phyloP scores from a whole-genome alignment of 2,329 filamentous ascomycete genomes.

The Bipolaris bicolor region DNA sequence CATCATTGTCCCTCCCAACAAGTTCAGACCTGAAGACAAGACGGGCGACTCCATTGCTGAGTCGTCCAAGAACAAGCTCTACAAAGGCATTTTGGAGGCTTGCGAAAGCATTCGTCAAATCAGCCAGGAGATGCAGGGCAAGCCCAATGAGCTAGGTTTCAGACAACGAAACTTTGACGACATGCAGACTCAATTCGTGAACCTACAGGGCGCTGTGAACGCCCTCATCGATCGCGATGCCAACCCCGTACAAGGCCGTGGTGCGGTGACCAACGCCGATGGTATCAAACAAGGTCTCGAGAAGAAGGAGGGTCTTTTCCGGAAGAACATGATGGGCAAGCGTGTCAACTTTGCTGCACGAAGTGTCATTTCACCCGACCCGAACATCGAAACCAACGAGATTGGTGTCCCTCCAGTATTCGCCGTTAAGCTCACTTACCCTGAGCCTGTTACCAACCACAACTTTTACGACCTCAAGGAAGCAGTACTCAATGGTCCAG shows the following conservation, averaged over 20 bases:
- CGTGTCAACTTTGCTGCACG: constrained; percentile 97
- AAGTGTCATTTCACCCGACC: constrained; percentile 97
- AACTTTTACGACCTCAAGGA: constrained; percentile 96
- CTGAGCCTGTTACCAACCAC: constrained; percentile 94
- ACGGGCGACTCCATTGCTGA: constrained; percentile 86
- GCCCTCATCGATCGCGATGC: constrained; percentile 89
- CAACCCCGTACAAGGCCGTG: constrained; percentile 79
- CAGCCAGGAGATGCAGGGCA: constrained; percentile 68
- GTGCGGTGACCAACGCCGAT: constrained; percentile 80
- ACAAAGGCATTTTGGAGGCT: constrained; percentile 80
- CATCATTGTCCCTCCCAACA: constrained; percentile 89
- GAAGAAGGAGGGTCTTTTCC: constrained; percentile 97
- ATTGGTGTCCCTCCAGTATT: constrained; percentile 99
- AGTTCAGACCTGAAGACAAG: constrained; percentile 83
- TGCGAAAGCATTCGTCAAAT: constrained; percentile 77
- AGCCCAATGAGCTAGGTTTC: constrained; percentile 47
- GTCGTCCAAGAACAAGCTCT: constrained; percentile 84
- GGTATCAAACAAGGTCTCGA: constrained; percentile 98
- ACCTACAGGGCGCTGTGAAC: constrained; percentile 88
- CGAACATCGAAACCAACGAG: constrained; percentile 98
- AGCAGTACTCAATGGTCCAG: constrained; percentile 91
- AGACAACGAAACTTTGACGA: constrained; percentile 71
- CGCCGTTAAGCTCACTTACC: constrained; percentile 92
- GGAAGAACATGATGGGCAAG: constrained; percentile 99
- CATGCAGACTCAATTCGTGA: constrained; percentile 80